These are phyloP conservation scores for Sphagnum contortum DNA, from an alignment of 225 moss, liverwort and hornwort genomes.

Conservation along the genomic window DNA sequence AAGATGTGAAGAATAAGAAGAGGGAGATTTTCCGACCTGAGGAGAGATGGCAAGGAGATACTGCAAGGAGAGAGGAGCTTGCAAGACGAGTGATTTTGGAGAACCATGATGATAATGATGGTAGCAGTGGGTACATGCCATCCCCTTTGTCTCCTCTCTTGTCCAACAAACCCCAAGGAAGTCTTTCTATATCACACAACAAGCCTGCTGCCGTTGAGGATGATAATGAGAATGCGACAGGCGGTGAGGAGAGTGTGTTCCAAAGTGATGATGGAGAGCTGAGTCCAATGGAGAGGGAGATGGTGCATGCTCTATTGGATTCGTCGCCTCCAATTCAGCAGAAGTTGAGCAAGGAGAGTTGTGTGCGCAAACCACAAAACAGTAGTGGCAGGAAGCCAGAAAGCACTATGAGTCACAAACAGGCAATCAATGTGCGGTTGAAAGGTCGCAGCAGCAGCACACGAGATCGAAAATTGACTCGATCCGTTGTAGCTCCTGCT, in stretches of 20 bases:
- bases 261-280: constrained; percentile 25
- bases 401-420: neutral
- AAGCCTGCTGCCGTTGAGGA: constrained; percentile 14
- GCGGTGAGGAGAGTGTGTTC: constrained; percentile 11
- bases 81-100: constrained; percentile 33
- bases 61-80: constrained; percentile 25
- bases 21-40: constrained; percentile 4
- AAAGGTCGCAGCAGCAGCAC: no score
- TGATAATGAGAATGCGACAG: constrained; percentile 7
- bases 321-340: no score
- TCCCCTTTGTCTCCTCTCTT: constrained; percentile 38
- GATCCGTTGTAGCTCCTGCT: constrained; percentile 1
- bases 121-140: constrained; percentile 16
- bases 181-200: constrained; percentile 17
- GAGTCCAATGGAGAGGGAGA: constrained; percentile 17
- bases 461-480: constrained; percentile 9
- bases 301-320: neutral
- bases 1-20: constrained; percentile 8
- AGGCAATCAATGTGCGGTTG: no score
- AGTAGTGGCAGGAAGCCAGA: constrained; percentile 13
- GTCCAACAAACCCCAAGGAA: constrained; percentile 19
- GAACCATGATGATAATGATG: neutral
- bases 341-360: no score
- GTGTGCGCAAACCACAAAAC: constrained; percentile 1
- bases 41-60: constrained; percentile 33